phyloP scores from a whole-genome alignment of 352 stramenopile genomes.

The Bremia lactucae region DNA sequence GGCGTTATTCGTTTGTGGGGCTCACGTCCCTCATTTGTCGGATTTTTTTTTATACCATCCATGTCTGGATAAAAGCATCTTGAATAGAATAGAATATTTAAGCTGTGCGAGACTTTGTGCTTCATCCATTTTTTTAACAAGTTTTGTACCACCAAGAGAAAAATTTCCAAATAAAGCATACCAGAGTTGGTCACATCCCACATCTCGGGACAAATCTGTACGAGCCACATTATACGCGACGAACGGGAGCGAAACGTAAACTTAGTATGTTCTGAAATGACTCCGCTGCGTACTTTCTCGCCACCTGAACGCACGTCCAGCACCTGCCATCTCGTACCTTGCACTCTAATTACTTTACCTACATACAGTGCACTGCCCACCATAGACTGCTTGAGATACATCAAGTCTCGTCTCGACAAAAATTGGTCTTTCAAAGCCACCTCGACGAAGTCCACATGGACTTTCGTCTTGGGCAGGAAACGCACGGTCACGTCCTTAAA shows the following conservation, averaged over 20 bases:
- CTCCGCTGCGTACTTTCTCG: conserved; percentile 83
- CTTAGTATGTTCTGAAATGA: conserved; percentile 93
- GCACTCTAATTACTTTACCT: conserved; percentile 64
- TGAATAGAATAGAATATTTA: conserved; percentile 90
- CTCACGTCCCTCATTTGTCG: conserved; percentile 7
- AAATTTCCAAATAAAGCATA: conserved; percentile 86
- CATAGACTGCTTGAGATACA: conserved; percentile 70
- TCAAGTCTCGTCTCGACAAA: conserved; percentile 86
- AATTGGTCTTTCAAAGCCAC: conserved; percentile 88
- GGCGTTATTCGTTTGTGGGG: conserved; percentile 10
- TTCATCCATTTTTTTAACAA: conserved; percentile 87
- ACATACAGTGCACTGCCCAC: conserved; percentile 63
- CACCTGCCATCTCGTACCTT: conserved; percentile 70
- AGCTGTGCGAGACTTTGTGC: conserved; percentile 83
- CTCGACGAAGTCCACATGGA: conserved; percentile 84
- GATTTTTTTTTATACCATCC: conserved; percentile 30
- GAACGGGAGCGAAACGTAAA: conserved; percentile 93
- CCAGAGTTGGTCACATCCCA: conserved; percentile 88
- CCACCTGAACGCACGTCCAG: conserved; percentile 85
- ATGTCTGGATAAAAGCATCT: conserved; percentile 82
- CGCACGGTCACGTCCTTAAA: conserved; percentile 79
- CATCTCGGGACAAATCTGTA: conserved; percentile 93
- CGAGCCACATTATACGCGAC: conserved; percentile 95
- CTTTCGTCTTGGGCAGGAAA: conserved; percentile 65
- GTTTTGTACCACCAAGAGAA: conserved; percentile 70